Evolutionary conservation across 2,329 filamentous ascomycete species (phyloP), one percentile per base, ranked within the genome.

Genomic region (Capronia epimyces): DNA sequence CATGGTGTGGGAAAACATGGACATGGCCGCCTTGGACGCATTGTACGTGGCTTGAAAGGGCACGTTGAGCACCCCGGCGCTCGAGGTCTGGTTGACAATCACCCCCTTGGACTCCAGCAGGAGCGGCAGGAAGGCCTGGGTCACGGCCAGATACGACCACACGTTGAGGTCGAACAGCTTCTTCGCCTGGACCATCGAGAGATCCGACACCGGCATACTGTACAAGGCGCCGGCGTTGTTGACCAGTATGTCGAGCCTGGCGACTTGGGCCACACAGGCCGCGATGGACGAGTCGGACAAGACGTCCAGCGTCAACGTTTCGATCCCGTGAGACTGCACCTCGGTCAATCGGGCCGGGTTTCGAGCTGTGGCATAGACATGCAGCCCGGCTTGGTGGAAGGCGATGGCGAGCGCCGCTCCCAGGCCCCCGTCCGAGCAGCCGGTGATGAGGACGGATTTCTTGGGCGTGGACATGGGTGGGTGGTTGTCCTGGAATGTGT

Each of bases 141-240:
- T 61, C 43, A 68, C 60, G 10, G 57, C 58, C 16, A 71, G 21
- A 20, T 55, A 37, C 2, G 57, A 45, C 63, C 63, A 69, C 2
- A 70, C 60, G 51, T 71, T 70, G 13, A 64, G 27, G 29, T 70
- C 66, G 53, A 65, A 69, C 2, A 66, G 16, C 43, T 58, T 55
- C 50, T 63, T 64, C 3, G 62, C 63, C 3, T 62, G 53, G 15
- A 57, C 45, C 16, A 69, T 46, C 20, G 61, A 50, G 16, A 57
- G 18, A 45, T 69, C 66, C 12, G 61, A 45, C 2, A 66, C 43
- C 8, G 66, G 63, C 53, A 62, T 62, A 4, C 53, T 45, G 34
- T 59, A 54, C 3, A 40, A 22, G 8, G 64, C 69, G 10, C 73
- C 74, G 9, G 72, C 72, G 62, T 75, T 75, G 54, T 75, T 75